phyloP scores from a whole-genome alignment of 495 filamentous ascomycete genomes.

The Trichoderma virens region DNA sequence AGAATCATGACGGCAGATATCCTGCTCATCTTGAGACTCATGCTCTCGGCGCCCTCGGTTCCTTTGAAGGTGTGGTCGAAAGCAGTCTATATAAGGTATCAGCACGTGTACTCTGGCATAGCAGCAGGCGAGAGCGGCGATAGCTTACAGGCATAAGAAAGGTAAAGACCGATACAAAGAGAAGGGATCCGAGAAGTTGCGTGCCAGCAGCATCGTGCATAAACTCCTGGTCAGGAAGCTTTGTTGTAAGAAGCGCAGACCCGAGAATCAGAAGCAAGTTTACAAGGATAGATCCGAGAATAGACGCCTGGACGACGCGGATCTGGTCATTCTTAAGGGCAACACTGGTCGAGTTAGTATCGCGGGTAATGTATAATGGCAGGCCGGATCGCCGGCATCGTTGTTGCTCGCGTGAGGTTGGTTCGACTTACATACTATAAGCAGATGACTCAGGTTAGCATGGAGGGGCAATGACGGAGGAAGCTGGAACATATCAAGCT shows the following conservation, averaged over 20 bases:
- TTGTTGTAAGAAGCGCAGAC: slow-evolving; percentile 67
- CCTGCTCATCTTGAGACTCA: slow-evolving; percentile 17
- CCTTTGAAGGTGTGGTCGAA: slow-evolving; percentile 19
- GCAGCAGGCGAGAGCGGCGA: not conserved
- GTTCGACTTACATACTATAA: slow-evolving; percentile 3
- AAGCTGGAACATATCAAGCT: not conserved
- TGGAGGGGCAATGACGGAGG: not conserved
- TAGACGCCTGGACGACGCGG: slow-evolving; percentile 63
- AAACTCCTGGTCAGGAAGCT: slow-evolving; percentile 18
- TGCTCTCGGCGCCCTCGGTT: slow-evolving; percentile 16
- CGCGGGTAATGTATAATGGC: not conserved
- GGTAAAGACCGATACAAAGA: slow-evolving; percentile 21
- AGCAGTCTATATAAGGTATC: slow-evolving; percentile 14
- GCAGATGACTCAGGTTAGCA: not conserved
- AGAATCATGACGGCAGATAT: slow-evolving; percentile 12
- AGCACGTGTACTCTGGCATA: not conserved
- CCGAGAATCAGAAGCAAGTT: slow-evolving; percentile 69
- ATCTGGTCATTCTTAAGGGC: slow-evolving; percentile 45
- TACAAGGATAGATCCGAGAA: slow-evolving; percentile 67
- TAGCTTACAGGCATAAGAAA: slow-evolving; percentile 21
- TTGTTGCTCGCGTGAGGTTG: not conserved
- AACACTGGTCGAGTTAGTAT: slow-evolving; percentile 5
- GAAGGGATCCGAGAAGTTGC: slow-evolving; percentile 18
- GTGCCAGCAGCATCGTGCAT: slow-evolving; percentile 15
- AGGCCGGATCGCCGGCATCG: not conserved